Evolutionary conservation across 306 rosid genomes (phyloP).

Genomic region (Lathyrus oleraceus): DNA sequence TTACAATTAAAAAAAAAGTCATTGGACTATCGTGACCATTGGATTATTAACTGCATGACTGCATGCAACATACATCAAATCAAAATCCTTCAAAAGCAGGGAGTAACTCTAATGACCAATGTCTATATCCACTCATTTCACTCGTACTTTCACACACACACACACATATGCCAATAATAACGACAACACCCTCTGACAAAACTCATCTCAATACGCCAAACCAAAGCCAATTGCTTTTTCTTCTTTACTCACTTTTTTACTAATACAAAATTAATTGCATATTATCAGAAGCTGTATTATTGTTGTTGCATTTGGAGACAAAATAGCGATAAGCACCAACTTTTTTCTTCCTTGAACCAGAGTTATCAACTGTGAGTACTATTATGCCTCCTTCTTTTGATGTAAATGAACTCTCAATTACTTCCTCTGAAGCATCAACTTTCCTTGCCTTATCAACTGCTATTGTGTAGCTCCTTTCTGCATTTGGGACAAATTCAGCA

Average conservation of each 20-base stretch:
- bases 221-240: not conserved
- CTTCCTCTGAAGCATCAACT: conserved; percentile 60
- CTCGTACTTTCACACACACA: not conserved
- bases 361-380: conserved; percentile 86
- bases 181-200: conserved; percentile 5
- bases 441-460: conserved; percentile 82
- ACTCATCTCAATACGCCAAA: not conserved
- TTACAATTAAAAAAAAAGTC: not conserved
- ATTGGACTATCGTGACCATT: not conserved
- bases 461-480: conserved; percentile 76
- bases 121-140: not conserved
- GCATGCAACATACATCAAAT: not conserved
- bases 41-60: not conserved
- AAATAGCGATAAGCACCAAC: conserved; percentile 89
- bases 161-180: not conserved
- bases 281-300: conserved; percentile 28
- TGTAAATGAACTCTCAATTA: conserved; percentile 77
- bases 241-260: not conserved
- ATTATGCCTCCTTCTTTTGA: conserved; percentile 72
- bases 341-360: conserved; percentile 70
- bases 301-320: conserved; percentile 55
- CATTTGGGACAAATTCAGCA: conserved; percentile 78
- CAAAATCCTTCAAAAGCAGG: not conserved
- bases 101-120: not conserved
- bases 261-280: not conserved